Percentiles rank a stretch among this genome's conserved stretches.
Conservation (phyloP, 768 basidiomycete species). For the Mycena indigotica region DNA sequence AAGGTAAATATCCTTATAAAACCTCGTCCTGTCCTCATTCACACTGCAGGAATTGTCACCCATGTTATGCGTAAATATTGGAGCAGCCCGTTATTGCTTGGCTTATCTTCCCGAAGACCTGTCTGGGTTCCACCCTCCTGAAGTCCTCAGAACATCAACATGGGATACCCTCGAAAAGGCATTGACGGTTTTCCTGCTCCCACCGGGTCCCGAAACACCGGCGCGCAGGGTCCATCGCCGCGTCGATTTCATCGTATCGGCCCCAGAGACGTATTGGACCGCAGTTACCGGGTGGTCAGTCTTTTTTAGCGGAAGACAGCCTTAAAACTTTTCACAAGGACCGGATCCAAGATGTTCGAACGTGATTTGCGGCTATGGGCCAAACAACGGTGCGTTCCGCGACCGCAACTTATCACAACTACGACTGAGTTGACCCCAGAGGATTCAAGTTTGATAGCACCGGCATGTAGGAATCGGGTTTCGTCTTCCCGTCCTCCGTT, state of each 20-base stretch:
- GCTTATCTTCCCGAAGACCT: constrained; percentile 60
- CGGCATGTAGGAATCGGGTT: constrained; percentile 59
- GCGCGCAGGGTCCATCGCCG: constrained; percentile 57
- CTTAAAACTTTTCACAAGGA: constrained; percentile 46
- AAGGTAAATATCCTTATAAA: constrained; percentile 43
- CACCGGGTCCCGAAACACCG: constrained; percentile 32
- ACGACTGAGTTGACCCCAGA: constrained; percentile 36
- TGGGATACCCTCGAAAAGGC: constrained; percentile 86
- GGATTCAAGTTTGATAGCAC: constrained; percentile 86
- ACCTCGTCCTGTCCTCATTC: constrained; percentile 1
- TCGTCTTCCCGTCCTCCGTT: background rate
- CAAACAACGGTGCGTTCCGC: constrained; percentile 50
- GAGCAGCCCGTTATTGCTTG: too few relatives aligned
- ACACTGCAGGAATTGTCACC: constrained; percentile 62
- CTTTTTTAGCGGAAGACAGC: background rate
- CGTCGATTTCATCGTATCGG: constrained; percentile 82
- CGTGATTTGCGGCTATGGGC: constrained; percentile 79
- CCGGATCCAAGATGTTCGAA: constrained; percentile 89
- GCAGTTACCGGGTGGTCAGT: constrained; percentile 85
- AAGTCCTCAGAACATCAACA: constrained; percentile 56
- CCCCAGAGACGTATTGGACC: constrained; percentile 80
- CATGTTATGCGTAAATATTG: constrained; percentile 86
- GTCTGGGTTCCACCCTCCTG: constrained; percentile 59
- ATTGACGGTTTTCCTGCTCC: constrained; percentile 76
- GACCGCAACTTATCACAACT: background rate